Conservation (phyloP, 768 basidiomycete genomes). For the Mycena amicta region DNA sequence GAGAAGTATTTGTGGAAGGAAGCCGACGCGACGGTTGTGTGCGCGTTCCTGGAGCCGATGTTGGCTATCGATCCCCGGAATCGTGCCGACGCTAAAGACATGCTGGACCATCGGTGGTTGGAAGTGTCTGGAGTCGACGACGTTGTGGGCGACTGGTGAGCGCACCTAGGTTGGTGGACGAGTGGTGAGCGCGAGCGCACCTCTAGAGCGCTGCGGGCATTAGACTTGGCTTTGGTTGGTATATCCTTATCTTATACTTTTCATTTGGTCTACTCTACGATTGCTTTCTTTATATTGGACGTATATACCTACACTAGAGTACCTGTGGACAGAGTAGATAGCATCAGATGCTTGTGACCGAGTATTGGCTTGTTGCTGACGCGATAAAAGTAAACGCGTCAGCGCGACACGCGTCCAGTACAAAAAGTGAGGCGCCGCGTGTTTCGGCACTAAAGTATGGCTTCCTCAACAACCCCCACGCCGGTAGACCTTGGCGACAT, state of each 20-base stretch:
- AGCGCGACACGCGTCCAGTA: neutral
- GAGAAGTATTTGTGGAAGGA: slow-evolving; percentile 84
- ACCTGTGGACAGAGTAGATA: neutral
- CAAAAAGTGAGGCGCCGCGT: neutral
- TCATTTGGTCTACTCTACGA: slow-evolving; percentile 1
- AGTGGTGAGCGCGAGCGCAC: slow-evolving; percentile 39
- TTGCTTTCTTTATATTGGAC: slow-evolving; percentile 11
- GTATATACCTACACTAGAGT: slow-evolving; percentile 2
- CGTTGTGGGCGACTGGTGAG: slow-evolving; percentile 48
- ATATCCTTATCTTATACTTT: neutral
- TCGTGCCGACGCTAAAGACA: slow-evolving; percentile 71
- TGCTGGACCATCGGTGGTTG: slow-evolving; percentile 80
- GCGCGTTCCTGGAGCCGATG: slow-evolving; percentile 77
- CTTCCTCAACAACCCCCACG: neutral
- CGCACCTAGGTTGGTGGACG: slow-evolving; percentile 28
- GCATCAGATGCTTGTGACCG: neutral
- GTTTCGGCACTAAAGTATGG: neutral
- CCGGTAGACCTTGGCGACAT: neutral
- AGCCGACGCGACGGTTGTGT: slow-evolving; percentile 58
- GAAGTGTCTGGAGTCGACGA: slow-evolving; percentile 42
- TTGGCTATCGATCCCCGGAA: slow-evolving; percentile 67
- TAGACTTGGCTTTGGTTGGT: slow-evolving; percentile 1
- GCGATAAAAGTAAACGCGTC: neutral
- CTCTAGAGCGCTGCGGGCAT: neutral
- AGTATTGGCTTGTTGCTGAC: neutral